A percentile compares a stretch with the other conserved stretches of the same genome.
phyloP scores from a whole-genome alignment of 306 rosid genomes.

The Hippophae tibetana region DNA sequence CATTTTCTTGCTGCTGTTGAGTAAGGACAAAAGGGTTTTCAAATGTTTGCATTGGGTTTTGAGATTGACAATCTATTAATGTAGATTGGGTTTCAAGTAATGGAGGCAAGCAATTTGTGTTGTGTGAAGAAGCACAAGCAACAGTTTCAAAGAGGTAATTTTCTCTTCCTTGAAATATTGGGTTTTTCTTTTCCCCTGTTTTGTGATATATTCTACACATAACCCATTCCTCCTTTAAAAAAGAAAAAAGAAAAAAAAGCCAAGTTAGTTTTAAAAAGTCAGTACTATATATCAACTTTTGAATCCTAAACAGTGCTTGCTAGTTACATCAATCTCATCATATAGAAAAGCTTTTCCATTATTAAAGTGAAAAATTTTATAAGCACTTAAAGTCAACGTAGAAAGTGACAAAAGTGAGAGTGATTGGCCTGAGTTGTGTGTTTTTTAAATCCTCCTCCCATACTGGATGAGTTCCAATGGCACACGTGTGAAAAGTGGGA shows the following conservation, averaged over 20 bases:
- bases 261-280: too few species aligned
- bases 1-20: conserved; percentile 13
- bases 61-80: conserved; percentile 15
- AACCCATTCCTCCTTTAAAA: conserved; percentile 75
- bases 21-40: conserved; percentile 13
- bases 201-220: conserved; percentile 73
- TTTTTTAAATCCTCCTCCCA: background rate
- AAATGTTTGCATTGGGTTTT: conserved; percentile 21
- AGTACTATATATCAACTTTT: background rate
- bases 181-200: conserved; percentile 39
- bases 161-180: conserved; percentile 21
- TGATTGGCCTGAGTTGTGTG: background rate
- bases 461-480: conserved; percentile 1
- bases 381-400: conserved; percentile 25
- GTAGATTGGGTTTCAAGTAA: conserved; percentile 19
- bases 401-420: conserved; percentile 23
- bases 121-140: conserved; percentile 12
- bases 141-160: conserved; percentile 4
- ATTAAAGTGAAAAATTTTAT: conserved; percentile 14
- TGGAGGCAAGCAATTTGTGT: conserved; percentile 21
- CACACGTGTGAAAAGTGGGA: background rate
- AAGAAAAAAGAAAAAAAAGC: background rate
- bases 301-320: background rate
- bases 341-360: background rate
- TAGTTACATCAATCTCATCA: conserved; percentile 7